Evolutionary conservation across 805 yeast species (phyloP), one percentile per base, ranked within the genome.

Genomic region (Candida koratica): DNA sequence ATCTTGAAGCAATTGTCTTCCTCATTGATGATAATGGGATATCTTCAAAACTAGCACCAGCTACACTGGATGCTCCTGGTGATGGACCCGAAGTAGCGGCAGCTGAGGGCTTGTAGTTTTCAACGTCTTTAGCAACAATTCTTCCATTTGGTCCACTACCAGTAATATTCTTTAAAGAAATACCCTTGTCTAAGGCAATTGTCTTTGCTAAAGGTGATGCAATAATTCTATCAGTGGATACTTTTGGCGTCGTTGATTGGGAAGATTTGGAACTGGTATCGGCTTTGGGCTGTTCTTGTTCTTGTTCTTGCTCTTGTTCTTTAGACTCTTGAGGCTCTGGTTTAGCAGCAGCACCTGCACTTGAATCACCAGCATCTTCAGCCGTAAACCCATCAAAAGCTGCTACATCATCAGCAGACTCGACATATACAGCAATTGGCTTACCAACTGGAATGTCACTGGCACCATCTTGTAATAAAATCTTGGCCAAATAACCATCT

Each of bases 71-170:
- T 8, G 75, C 51, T 19, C 79, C 49, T 25, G 79, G 54, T 18
- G 75, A 59, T 19, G 65, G 49, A 23, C 69, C 47, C 19, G 72
- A 48, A 37, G 72, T 48, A 37, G 73, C 58, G 14, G 66, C 55
- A 18, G 78, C 15, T 17, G 72, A 45, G 17, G 77, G 69, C 62
- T 77, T 69, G 69, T 67, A 76, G 52, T 69, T 68, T 67, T 90
- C 97, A 47, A 93, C 84, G 60, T 93, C 98, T 53, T 79, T 79
- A 55, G 89, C 93, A 47, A 85, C 73, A 59, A 93, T 86, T 72
- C 98, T 85, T 50, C 97, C 97, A 55, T 74, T 73, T 58, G 97
- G 97, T 51, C 98, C 98, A 28, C 96, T 66, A 56, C 97, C 97
- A 62, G 78, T 78, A 56, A 93, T 71, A 52, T 77, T 77, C 69